phyloP scores from a whole-genome alignment of 306 rosid species.

The Pachyrhizus erosus region DNA sequence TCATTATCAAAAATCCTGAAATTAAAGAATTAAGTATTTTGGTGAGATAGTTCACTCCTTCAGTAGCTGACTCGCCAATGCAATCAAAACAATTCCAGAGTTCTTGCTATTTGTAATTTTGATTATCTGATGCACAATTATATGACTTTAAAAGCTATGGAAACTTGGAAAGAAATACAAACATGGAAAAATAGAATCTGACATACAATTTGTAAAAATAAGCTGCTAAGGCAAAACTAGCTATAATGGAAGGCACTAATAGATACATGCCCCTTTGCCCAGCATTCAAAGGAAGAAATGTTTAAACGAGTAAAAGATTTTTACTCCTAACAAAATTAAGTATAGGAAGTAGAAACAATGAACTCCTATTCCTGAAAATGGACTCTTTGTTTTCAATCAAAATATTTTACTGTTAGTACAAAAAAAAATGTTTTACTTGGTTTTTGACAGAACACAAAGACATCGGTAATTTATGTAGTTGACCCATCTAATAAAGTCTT shows the following conservation, averaged over 20 bases:
- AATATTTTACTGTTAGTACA: too few species aligned
- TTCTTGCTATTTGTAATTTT: constrained; percentile 11
- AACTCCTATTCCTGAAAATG: background rate
- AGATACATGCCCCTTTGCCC: background rate
- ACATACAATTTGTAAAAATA: background rate
- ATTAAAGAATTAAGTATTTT: constrained; percentile 42
- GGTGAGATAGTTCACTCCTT: constrained; percentile 28
- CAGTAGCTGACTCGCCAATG: constrained; percentile 1
- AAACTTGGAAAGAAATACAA: background rate
- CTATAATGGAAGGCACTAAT: too few species aligned
- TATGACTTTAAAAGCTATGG: background rate
- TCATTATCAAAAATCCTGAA: constrained; percentile 86
- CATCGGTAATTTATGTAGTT: background rate
- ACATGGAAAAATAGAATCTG: background rate
- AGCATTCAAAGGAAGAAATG: background rate
- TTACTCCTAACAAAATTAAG: background rate
- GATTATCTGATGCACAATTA: background rate
- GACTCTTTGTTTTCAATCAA: background rate
- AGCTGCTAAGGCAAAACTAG: background rate
- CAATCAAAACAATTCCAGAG: background rate
- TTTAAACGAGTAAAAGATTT: background rate
- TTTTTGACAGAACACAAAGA: background rate
- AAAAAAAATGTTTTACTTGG: background rate
- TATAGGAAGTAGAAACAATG: background rate
- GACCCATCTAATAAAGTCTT: background rate